Conservation (phyloP, 495 filamentous ascomycete species). For the Penicillium arizonense region DNA sequence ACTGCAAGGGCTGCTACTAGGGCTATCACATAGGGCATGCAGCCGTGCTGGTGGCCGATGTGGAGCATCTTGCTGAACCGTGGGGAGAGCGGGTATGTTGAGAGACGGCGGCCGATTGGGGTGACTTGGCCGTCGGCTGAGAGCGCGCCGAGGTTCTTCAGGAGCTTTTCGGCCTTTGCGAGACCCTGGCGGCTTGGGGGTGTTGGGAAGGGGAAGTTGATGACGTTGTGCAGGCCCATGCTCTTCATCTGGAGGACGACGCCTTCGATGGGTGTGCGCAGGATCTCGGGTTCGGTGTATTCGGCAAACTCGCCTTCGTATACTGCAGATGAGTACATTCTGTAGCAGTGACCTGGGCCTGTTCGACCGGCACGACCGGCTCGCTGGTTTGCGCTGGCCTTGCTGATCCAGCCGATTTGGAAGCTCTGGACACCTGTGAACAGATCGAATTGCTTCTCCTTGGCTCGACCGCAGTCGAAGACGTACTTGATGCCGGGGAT, state of each 20-base stretch:
- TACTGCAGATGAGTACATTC: slow-evolving; percentile 89
- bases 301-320: slow-evolving; percentile 89
- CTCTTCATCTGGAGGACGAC: slow-evolving; percentile 93
- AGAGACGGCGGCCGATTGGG: slow-evolving; percentile 72
- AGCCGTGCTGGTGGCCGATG: slow-evolving; percentile 79
- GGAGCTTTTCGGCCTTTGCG: slow-evolving; percentile 79
- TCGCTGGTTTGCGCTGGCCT: slow-evolving; percentile 91
- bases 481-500: slow-evolving; percentile 96
- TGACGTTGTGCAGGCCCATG: slow-evolving; percentile 87
- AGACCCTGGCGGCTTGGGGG: slow-evolving; percentile 79
- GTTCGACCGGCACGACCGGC: slow-evolving; percentile 94
- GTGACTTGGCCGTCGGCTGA: slow-evolving; percentile 71
- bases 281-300: slow-evolving; percentile 83
- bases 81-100: slow-evolving; percentile 84
- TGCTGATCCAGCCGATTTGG: slow-evolving; percentile 94
- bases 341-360: slow-evolving; percentile 93
- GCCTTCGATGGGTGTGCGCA: slow-evolving; percentile 87
- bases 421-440: slow-evolving; percentile 92
- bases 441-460: slow-evolving; percentile 84
- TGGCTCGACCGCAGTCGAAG: slow-evolving; percentile 89
- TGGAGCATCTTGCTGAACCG: slow-evolving; percentile 88
- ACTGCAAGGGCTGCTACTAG: slow-evolving; percentile 87
- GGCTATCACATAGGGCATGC: slow-evolving; percentile 83
- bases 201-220: slow-evolving; percentile 97
- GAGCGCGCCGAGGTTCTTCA: slow-evolving; percentile 71